Evolutionary conservation across 805 yeast species (phyloP).

Genomic region (Kazachstania africana): DNA sequence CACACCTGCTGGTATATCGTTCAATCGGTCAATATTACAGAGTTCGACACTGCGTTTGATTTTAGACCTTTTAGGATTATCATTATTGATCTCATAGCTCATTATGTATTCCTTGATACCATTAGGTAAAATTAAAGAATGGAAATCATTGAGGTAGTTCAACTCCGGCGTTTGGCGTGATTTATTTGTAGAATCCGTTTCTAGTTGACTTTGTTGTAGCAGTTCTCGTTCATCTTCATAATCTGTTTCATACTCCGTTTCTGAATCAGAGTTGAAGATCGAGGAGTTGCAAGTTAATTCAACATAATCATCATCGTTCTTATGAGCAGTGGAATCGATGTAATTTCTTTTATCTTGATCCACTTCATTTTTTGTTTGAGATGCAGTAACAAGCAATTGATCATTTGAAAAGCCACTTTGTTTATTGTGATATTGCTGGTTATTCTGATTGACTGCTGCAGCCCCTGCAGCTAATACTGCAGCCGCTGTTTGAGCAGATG

Average conservation of each 20-base stretch:
- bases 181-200: not conserved
- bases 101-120: conserved; percentile 27
- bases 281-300: not conserved
- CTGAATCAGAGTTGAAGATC: not conserved
- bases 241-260: not conserved
- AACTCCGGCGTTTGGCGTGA: conserved; percentile 6
- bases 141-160: conserved; percentile 10
- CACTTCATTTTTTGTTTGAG: not conserved
- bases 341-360: not conserved
- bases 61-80: conserved; percentile 18
- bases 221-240: conserved; percentile 11
- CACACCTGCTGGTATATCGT: conserved; percentile 18
- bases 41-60: conserved; percentile 20
- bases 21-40: conserved; percentile 18
- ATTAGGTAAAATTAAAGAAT: conserved; percentile 18
- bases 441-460: conserved; percentile 16
- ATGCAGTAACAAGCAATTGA: not conserved
- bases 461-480: conserved; percentile 20
- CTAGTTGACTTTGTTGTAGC: conserved; percentile 8
- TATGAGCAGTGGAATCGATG: not conserved
- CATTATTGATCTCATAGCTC: conserved; percentile 18
- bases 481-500: conserved; percentile 15
- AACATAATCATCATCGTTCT: not conserved
- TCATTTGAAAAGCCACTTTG: not conserved
- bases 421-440: conserved; percentile 12